Conservation (phyloP, 1,284 basidiomycete species). For the Ganoderma sinense region DNA sequence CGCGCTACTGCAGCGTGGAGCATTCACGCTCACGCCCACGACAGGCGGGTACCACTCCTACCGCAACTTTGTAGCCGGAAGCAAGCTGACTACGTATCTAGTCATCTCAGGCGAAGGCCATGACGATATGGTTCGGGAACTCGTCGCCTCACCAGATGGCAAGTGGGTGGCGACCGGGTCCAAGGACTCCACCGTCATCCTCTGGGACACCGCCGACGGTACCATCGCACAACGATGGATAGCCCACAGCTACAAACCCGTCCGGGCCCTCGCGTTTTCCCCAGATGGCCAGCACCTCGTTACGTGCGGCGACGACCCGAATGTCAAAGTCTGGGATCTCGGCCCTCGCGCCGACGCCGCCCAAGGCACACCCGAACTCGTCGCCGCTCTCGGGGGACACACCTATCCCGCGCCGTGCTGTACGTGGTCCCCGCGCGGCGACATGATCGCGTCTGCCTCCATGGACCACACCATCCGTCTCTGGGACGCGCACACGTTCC, state of each 20-base stretch:
- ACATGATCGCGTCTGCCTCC: conserved; percentile 26
- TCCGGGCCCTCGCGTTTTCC: conserved; percentile 30
- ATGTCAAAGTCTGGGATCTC: conserved; percentile 29
- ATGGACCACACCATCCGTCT: conserved; percentile 23
- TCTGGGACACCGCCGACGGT: conserved; percentile 17
- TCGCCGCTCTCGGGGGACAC: conserved; percentile 24
- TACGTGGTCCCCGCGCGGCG: conserved; percentile 31
- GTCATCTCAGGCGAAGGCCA: conserved; percentile 8
- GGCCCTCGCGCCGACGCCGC: too few species aligned
- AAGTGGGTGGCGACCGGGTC: conserved; percentile 28
- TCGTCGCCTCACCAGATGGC: conserved; percentile 31
- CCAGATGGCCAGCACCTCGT: conserved; percentile 31
- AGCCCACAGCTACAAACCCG: conserved; percentile 14
- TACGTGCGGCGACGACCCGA: conserved; percentile 29
- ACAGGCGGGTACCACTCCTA: background rate
- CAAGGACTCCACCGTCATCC: conserved; percentile 20
- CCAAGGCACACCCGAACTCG: background rate
- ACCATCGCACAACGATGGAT: conserved; percentile 13
- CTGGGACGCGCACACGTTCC: conserved; percentile 24
- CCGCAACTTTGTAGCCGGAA: background rate
- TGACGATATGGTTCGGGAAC: conserved; percentile 8
- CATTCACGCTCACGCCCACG: background rate
- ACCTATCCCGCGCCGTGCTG: conserved; percentile 19
- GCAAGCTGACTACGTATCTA: background rate
- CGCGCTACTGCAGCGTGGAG: background rate